phyloP scores from a whole-genome alignment of 257 asterid genomes.

The Capsicum chinense region DNA sequence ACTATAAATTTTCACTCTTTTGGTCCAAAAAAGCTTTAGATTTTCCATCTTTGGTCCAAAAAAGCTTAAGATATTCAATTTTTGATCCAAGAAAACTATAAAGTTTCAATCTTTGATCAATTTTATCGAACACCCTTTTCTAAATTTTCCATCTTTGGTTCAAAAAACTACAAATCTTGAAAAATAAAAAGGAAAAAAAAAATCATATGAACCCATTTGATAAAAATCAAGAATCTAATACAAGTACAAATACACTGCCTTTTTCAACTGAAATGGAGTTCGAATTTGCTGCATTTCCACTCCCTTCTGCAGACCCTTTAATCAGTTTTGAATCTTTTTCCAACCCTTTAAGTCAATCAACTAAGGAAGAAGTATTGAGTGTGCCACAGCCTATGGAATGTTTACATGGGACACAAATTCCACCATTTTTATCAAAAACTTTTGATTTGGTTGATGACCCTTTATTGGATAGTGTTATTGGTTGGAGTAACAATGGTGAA shows the following conservation, averaged over 20 bases:
- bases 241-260: slow-evolving; percentile 28
- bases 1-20: too few relatives aligned
- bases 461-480: slow-evolving; percentile 56
- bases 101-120: not conserved
- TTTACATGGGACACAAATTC: slow-evolving; percentile 61
- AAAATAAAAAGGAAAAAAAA: too few relatives aligned
- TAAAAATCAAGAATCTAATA: not conserved
- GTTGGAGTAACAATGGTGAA: slow-evolving; percentile 69
- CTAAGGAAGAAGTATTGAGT: slow-evolving; percentile 28
- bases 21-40: too few relatives aligned
- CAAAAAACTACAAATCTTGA: not conserved
- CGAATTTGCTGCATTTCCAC: slow-evolving; percentile 6
- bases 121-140: slow-evolving; percentile 2
- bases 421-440: slow-evolving; percentile 79
- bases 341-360: not conserved
- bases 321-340: slow-evolving; percentile 43
- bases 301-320: slow-evolving; percentile 27
- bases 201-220: slow-evolving; percentile 49
- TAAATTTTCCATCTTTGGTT: not conserved
- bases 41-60: not conserved
- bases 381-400: slow-evolving; percentile 65
- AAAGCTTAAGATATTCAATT: not conserved
- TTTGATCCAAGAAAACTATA: too few relatives aligned
- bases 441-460: slow-evolving; percentile 83
- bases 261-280: slow-evolving; percentile 17